phyloP scores from a whole-genome alignment of 2,329 filamentous ascomycete genomes.

The Colletotrichum lindemuthianum region DNA sequence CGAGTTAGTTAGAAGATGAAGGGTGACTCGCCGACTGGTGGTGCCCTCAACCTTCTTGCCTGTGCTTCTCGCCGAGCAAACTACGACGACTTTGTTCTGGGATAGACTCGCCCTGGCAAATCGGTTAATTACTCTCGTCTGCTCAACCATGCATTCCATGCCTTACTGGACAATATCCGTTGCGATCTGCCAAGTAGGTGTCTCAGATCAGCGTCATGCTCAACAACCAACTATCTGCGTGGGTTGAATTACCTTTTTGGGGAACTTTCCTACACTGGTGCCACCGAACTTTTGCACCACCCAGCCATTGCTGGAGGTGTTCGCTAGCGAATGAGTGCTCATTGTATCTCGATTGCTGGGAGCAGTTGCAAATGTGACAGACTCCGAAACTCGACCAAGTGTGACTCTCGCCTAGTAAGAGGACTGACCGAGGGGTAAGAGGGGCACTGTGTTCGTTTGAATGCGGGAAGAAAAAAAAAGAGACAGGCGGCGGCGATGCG shows the following conservation, averaged over 20 bases:
- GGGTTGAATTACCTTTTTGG: constrained; percentile 65
- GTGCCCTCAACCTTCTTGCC: constrained; percentile 95
- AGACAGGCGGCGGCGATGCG: constrained; percentile 8
- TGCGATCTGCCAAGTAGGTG: constrained; percentile 58
- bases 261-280: constrained; percentile 95
- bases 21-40: constrained; percentile 82
- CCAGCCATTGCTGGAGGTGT: constrained; percentile 67
- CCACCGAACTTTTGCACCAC: constrained; percentile 95
- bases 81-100: constrained; percentile 83
- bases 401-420: constrained; percentile 16
- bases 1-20: constrained; percentile 16
- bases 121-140: constrained; percentile 34
- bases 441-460: constrained; percentile 21
- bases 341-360: constrained; percentile 26
- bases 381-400: constrained; percentile 10
- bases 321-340: constrained; percentile 39
- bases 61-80: constrained; percentile 94
- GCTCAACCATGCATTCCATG: constrained; percentile 8
- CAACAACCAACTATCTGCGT: constrained; percentile 19
- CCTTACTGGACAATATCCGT: constrained; percentile 73
- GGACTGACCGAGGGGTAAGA: constrained; percentile 12
- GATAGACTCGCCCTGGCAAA: constrained; percentile 65
- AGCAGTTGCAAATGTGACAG: constrained; percentile 4
- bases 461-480: constrained; percentile 31
- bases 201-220: constrained; percentile 43